Evolutionary conservation across 2,329 filamentous ascomycete genomes (phyloP).

Genomic region (Trichophyton simii): DNA sequence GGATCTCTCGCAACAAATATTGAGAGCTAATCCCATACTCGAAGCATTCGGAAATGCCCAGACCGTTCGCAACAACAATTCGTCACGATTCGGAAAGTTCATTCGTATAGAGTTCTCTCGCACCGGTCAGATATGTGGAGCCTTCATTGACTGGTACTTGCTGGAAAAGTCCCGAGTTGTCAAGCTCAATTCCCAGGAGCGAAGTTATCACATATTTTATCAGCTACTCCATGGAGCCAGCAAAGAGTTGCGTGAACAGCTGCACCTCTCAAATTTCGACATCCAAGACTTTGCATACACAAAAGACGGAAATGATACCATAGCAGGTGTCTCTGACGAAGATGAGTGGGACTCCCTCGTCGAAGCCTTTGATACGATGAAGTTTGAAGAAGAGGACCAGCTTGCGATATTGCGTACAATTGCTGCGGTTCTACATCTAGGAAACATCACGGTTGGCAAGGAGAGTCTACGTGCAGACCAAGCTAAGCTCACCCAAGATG

Average conservation of each 20-base stretch:
- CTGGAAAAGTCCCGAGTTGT: conserved; percentile 97
- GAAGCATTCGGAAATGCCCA: conserved; percentile 98
- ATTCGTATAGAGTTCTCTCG: conserved; percentile 92
- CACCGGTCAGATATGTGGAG: conserved; percentile 79
- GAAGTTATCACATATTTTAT: conserved; percentile 97
- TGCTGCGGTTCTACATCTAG: conserved; percentile 82
- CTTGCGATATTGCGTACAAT: conserved; percentile 71
- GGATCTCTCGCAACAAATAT: conserved; percentile 88
- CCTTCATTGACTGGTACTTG: conserved; percentile 97
- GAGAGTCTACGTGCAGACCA: conserved; percentile 87
- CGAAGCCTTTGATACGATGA: conserved; percentile 91
- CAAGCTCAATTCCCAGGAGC: conserved; percentile 70
- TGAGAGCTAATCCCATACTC: conserved; percentile 90
- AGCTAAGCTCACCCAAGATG: conserved; percentile 65
- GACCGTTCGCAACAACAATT: conserved; percentile 96
- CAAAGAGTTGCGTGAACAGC: conserved; percentile 56
- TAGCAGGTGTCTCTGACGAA: conserved; percentile 75
- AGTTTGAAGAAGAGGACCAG: conserved; percentile 77
- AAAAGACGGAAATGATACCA: conserved; percentile 78
- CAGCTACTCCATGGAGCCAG: conserved; percentile 82
- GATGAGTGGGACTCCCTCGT: conserved; percentile 84
- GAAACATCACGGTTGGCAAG: conserved; percentile 79
- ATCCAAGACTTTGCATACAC: conserved; percentile 89
- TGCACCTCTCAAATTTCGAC: conserved; percentile 61
- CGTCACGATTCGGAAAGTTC: conserved; percentile 95